Percentiles rank a stretch among this genome's conserved stretches.
Evolutionary conservation across 306 rosid genomes (phyloP).

Genomic region (Pyrus communis): DNA sequence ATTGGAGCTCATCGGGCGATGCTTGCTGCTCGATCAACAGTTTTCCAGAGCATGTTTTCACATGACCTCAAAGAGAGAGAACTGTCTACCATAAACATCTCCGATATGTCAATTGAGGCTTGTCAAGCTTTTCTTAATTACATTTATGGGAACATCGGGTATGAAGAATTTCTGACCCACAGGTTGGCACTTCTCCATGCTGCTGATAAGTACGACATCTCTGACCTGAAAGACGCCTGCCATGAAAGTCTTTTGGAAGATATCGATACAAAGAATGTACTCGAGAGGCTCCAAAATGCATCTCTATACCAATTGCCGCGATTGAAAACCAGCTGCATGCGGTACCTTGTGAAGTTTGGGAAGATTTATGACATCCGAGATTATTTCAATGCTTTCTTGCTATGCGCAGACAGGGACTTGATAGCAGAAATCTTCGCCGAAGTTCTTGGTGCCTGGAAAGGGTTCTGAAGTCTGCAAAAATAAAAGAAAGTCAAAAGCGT

Average conservation of each 20-base stretch:
- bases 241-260: constrained; percentile 93
- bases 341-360: constrained; percentile 91
- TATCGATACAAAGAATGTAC: constrained; percentile 81
- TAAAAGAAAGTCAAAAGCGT: constrained; percentile 12
- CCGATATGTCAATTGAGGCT: constrained; percentile 81
- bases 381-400: constrained; percentile 76
- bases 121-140: constrained; percentile 77
- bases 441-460: constrained; percentile 84
- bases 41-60: constrained; percentile 85
- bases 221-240: constrained; percentile 75
- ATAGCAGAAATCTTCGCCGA: constrained; percentile 78
- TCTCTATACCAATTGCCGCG: constrained; percentile 62
- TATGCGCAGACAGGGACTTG: constrained; percentile 76
- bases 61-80: constrained; percentile 90
- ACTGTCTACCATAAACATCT: constrained; percentile 63
- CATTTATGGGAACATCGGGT: constrained; percentile 68
- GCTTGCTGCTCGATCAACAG: constrained; percentile 86
- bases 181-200: constrained; percentile 77
- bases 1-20: constrained; percentile 87
- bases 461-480: constrained; percentile 42
- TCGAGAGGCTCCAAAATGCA: constrained; percentile 93
- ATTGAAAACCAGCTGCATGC: constrained; percentile 63
- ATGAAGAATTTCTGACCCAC: constrained; percentile 66
- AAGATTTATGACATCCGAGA: constrained; percentile 71
- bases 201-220: constrained; percentile 86